A percentile compares a stretch with the other conserved stretches of the same genome.
Evolutionary conservation across 2,329 filamentous ascomycete genomes (phyloP).

Genomic region (Clarireedia hainanense): DNA sequence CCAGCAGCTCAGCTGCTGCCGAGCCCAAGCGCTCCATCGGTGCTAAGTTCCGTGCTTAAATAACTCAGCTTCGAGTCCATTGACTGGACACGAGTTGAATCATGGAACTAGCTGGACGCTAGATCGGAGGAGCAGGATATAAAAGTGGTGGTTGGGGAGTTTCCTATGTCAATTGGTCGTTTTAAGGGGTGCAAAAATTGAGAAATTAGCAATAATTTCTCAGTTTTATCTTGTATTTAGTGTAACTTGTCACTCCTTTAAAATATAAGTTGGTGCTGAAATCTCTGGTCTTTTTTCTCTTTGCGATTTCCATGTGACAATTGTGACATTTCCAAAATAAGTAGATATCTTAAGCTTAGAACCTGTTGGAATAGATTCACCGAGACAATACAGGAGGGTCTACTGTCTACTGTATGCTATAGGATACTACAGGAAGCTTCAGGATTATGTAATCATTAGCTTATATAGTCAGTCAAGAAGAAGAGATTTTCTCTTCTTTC

Average conservation of each 20-base stretch:
- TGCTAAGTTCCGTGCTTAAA: constrained; percentile 12
- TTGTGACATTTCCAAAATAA: too few species aligned
- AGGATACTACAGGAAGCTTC: too few species aligned
- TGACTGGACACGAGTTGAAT: neutral
- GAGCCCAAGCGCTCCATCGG: constrained; percentile 4
- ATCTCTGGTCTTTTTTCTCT: neutral
- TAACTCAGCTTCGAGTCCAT: neutral
- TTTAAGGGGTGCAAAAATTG: neutral
- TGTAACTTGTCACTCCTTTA: neutral
- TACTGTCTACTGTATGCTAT: too few species aligned
- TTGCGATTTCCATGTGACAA: too few species aligned
- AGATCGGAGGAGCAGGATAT: neutral
- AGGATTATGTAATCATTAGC: too few species aligned
- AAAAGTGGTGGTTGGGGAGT: neutral
- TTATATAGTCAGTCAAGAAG: too few species aligned
- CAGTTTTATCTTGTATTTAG: neutral
- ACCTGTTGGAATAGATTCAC: too few species aligned
- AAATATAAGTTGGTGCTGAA: neutral
- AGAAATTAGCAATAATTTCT: neutral
- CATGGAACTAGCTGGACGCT: neutral
- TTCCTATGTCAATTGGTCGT: neutral
- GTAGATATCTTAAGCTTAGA: too few species aligned
- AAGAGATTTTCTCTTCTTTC: too few species aligned
- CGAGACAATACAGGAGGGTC: too few species aligned
- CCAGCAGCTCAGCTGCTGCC: neutral